Evolutionary conservation across 805 yeast species (phyloP), one percentile per base, ranked within the genome.

Genomic region (Candida chilensis): DNA sequence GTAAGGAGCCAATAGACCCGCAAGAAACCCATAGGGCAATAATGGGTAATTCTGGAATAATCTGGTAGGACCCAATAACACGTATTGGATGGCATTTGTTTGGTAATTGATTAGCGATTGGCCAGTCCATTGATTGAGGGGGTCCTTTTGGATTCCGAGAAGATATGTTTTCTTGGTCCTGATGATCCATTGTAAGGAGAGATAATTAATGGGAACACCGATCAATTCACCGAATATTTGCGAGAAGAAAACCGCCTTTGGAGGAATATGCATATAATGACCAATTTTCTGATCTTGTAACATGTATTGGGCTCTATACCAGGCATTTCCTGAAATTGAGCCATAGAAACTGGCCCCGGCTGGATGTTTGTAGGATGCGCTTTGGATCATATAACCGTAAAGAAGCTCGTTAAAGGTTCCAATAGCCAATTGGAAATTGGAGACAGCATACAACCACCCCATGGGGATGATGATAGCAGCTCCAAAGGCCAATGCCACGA

Each of bases 181-280:
- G 17, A 68, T 32, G 14, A 69, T 64, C 73, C 75, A 70, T 29
- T 60, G 52, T 27, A 71, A 44, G 2, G 73, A 66, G 5, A 58
- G 29, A 40, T 68, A 71, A 39, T 71, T 71, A 38, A 68, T 50
- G 4, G 75, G 71, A n/a, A 67, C 64, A 5, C 76, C 76, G 16
- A 72, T 47, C 11, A 67, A 30, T 37, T 69, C 74, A 2, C 78
- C 78, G 39, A 63, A 57, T 4, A 71, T 37, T 39, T 72, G 78
- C 0, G 72, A 67, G 25, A 66, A 50, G 36, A 73, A 72, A 6
- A 71, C 67, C 2, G 56, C 45, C 20, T 50, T 57, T 1, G 78
- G 78, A 0, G 77, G 74, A 11, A 72, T 42, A 37, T 65, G 65
- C 45, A 65, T 69, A 48, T 72, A 72, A 38, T 68, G 67, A 1